phyloP scores from a whole-genome alignment of 345 rosid species.

The Acer yangbiense region DNA sequence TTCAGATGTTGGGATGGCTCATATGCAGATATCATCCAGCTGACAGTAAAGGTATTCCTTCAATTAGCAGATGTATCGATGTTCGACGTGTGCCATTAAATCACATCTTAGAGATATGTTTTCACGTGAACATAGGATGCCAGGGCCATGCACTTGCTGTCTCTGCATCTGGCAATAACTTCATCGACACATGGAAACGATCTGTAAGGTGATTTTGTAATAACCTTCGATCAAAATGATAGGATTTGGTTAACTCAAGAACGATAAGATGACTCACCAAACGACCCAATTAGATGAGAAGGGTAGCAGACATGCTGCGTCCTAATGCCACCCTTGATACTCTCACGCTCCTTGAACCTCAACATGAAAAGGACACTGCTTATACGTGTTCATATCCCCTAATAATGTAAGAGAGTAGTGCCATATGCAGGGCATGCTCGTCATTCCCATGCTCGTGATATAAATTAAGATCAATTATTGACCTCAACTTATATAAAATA shows the following conservation, averaged over 20 bases:
- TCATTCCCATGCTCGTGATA: too few relatives aligned
- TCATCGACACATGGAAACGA: background rate
- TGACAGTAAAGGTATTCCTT: background rate
- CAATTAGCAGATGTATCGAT: background rate
- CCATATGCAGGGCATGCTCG: background rate
- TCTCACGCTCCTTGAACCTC: background rate
- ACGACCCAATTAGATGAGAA: background rate
- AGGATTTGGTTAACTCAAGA: background rate
- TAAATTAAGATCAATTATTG: constrained; percentile 4
- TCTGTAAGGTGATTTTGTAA: background rate
- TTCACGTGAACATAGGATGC: background rate
- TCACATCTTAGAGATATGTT: background rate
- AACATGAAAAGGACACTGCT: background rate
- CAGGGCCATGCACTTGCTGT: background rate
- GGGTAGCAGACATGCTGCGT: background rate
- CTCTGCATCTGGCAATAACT: background rate
- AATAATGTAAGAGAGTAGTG: background rate
- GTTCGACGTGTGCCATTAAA: background rate
- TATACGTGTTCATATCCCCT: background rate
- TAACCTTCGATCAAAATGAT: background rate
- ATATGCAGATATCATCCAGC: background rate
- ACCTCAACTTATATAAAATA: background rate
- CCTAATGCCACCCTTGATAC: background rate
- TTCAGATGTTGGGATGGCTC: background rate
- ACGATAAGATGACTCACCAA: background rate